Conservation (phyloP, 306 rosid species). For the Dalbergia cultrata region DNA sequence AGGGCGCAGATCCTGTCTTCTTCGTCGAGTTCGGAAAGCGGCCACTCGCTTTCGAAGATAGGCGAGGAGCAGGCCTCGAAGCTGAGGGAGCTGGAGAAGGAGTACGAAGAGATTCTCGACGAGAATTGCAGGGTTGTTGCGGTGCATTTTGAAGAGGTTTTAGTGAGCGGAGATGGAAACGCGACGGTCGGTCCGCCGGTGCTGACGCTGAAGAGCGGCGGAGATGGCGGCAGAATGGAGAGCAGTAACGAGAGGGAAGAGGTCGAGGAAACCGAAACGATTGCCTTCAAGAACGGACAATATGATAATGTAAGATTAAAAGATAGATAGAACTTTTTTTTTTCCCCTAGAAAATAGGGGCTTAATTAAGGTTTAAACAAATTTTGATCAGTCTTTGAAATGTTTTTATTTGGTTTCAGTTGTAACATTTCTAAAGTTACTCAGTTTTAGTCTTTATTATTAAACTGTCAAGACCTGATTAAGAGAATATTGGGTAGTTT, state of each 20-base stretch:
- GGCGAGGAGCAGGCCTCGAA: constrained; percentile 66
- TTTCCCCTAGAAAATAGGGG: too few species aligned
- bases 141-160: constrained; percentile 59
- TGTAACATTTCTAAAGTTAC: too few species aligned
- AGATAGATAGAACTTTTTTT: too few species aligned
- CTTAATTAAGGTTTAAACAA: too few species aligned
- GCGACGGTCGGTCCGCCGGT: constrained; percentile 51
- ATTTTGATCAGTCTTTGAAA: too few species aligned
- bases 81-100: constrained; percentile 74
- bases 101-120: constrained; percentile 69
- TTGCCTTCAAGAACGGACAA: constrained; percentile 66
- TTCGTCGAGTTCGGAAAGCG: constrained; percentile 2
- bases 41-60: constrained; percentile 72
- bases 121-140: constrained; percentile 74
- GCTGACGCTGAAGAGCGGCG: constrained; percentile 41
- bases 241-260: constrained; percentile 4
- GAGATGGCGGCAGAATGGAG: constrained; percentile 32
- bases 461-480: too few species aligned
- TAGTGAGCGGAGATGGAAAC: constrained; percentile 48
- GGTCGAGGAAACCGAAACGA: constrained; percentile 43
- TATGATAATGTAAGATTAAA: constrained; percentile 67
- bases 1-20: constrained; percentile 60
- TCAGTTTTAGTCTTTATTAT: too few species aligned
- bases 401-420: too few species aligned
- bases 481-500: too few species aligned